Percentiles rank a stretch among this genome's conserved stretches.
Evolutionary conservation across 2,329 filamentous ascomycete genomes (phyloP).

Genomic region (Cytospora schulzeri): DNA sequence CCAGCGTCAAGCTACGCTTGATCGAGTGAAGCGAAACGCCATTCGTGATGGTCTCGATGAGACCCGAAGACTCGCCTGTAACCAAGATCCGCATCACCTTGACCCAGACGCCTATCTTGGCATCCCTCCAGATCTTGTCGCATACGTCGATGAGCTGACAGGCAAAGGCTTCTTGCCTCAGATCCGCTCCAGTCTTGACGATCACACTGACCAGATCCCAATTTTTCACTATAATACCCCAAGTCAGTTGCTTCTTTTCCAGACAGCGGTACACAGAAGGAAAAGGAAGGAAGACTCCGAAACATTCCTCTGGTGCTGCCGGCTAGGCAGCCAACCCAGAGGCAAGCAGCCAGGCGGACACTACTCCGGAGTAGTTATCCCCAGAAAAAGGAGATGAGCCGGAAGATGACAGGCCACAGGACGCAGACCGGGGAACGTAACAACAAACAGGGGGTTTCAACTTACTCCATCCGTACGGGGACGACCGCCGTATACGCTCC

Average conservation of each 20-base stretch:
- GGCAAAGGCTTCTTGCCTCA: constrained; percentile 83
- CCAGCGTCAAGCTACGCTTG: constrained; percentile 78
- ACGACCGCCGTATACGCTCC: constrained; percentile 80
- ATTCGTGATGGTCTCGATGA: constrained; percentile 87
- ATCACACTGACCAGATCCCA: constrained; percentile 88
- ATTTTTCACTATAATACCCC: constrained; percentile 65
- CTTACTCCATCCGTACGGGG: constrained; percentile 71
- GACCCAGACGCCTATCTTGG: constrained; percentile 78
- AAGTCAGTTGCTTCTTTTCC: neutral
- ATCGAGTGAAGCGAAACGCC: constrained; percentile 85
- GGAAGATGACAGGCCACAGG: neutral
- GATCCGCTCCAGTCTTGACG: constrained; percentile 81
- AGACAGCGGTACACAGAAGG: neutral
- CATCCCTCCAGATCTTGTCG: constrained; percentile 79
- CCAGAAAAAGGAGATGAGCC: too few relatives aligned
- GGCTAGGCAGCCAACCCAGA: neutral
- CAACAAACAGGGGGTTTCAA: neutral
- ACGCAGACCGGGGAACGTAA: neutral
- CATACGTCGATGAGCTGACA: constrained; percentile 83
- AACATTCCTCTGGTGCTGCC: neutral
- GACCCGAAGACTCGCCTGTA: constrained; percentile 79
- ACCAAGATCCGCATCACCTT: constrained; percentile 86
- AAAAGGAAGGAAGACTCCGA: neutral
- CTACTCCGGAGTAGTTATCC: too few relatives aligned
- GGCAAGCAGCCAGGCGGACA: too few relatives aligned